A percentile compares a stretch with the other conserved stretches of the same genome.
Conservation (phyloP, 331 rosid species). For the Acacia pycnantha region DNA sequence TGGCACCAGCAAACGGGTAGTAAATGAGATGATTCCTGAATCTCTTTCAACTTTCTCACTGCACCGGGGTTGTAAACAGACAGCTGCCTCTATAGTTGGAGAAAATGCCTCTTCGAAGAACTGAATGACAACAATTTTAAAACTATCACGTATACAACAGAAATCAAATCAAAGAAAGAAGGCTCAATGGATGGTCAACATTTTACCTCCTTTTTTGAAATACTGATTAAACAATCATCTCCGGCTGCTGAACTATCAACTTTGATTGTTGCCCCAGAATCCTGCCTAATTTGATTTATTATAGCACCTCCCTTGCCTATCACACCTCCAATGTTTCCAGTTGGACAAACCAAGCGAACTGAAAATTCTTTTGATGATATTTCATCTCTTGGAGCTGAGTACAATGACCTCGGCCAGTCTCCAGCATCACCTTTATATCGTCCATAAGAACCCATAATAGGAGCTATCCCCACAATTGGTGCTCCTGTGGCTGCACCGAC, state of each 20-base stretch:
- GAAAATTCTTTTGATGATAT: conserved; percentile 82
- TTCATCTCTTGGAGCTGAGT: conserved; percentile 92
- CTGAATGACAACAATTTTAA: conserved; percentile 44
- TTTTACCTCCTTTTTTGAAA: conserved; percentile 92
- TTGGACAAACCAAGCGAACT: conserved; percentile 84
- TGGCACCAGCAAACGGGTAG: conserved; percentile 91
- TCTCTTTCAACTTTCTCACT: conserved; percentile 96
- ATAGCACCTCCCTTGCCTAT: conserved; percentile 96
- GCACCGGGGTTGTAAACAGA: conserved; percentile 95
- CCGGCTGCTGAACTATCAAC: conserved; percentile 91
- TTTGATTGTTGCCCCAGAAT: conserved; percentile 88
- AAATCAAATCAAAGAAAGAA: conserved; percentile 18
- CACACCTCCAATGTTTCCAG: conserved; percentile 89
- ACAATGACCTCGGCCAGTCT: conserved; percentile 89
- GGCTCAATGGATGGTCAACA: conserved; percentile 1
- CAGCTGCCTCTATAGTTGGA: conserved; percentile 86
- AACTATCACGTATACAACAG: conserved; percentile 20
- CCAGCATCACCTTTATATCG: conserved; percentile 88
- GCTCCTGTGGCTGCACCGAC: conserved; percentile 75
- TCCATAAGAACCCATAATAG: conserved; percentile 79
- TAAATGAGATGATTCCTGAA: conserved; percentile 90
- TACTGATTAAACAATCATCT: conserved; percentile 80
- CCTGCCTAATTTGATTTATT: conserved; percentile 96
- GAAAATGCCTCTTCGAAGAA: conserved; percentile 84
- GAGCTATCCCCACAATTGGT: conserved; percentile 82